phyloP scores from a whole-genome alignment of 2,329 filamentous ascomycete genomes.

The Fusarium oxysporum region DNA sequence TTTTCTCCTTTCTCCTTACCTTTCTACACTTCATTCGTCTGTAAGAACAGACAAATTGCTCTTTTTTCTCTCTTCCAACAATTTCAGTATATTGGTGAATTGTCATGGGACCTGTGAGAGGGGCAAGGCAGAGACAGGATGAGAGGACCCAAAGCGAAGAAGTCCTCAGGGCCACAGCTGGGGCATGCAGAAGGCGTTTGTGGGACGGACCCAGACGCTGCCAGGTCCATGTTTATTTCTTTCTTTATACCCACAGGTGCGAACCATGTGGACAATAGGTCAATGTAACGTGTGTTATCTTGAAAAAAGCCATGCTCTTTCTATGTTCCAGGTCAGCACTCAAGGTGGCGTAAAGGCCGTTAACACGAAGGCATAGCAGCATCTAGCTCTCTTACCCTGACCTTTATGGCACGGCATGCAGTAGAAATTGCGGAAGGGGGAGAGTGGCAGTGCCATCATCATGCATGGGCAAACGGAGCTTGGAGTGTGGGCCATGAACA shows the following conservation, averaged over 20 bases:
- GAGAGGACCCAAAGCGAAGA: conserved; percentile 8
- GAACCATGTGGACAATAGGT: conserved; percentile 12
- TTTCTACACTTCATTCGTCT: conserved; percentile 5
- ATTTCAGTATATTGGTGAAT: conserved; percentile 10
- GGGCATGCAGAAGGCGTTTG: conserved; percentile 8
- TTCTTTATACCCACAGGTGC: conserved; percentile 26
- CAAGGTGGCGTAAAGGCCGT: neutral
- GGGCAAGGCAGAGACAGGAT: conserved; percentile 2
- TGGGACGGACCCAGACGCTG: conserved; percentile 18
- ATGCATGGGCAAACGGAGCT: conserved; percentile 36
- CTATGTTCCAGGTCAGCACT: neutral
- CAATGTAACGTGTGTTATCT: conserved; percentile 25
- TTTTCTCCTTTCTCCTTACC: conserved; percentile 8
- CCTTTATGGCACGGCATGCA: neutral
- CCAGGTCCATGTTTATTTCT: conserved; percentile 22
- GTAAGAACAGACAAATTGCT: neutral
- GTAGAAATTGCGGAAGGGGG: conserved; percentile 31
- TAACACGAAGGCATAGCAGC: neutral
- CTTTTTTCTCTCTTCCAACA: neutral
- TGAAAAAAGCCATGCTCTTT: conserved; percentile 1
- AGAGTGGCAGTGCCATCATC: conserved; percentile 38
- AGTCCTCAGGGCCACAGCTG: conserved; percentile 1
- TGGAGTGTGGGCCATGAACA: conserved; percentile 31
- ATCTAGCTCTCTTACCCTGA: conserved; percentile 5
- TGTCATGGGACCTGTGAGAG: conserved; percentile 5